These are phyloP conservation scores for Patellifolia procumbens DNA, from an alignment of 179 eudicot species.

Conservation along the genomic window DNA sequence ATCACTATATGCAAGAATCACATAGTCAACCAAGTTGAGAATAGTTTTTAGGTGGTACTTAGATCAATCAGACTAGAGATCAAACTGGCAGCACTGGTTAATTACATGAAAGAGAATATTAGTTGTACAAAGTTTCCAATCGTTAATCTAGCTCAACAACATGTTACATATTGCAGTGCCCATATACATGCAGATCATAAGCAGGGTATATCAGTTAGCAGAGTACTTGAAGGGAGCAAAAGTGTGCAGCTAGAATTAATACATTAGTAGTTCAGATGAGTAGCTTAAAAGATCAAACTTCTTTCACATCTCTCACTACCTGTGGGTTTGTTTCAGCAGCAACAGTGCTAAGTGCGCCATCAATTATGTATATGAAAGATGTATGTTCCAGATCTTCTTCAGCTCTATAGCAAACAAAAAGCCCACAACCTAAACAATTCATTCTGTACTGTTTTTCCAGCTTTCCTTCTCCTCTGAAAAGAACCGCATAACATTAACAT, in stretches of 20 bases:
- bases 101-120: neutral
- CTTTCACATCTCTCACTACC: constrained; percentile 35
- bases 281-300: neutral
- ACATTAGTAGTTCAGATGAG: neutral
- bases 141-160: constrained; percentile 3
- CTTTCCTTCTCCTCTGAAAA: constrained; percentile 87
- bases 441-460: constrained; percentile 87
- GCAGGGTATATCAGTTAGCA: neutral
- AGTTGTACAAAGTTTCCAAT: neutral
- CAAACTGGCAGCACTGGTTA: constrained; percentile 6
- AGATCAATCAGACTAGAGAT: neutral
- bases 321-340: constrained; percentile 99
- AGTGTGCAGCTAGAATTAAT: neutral
- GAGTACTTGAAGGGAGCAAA: neutral
- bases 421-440: constrained; percentile 89
- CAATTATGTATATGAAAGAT: constrained; percentile 68
- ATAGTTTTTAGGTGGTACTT: neutral
- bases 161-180: constrained; percentile 1
- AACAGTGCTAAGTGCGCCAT: constrained; percentile 89
- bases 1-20: neutral
- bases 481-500: neutral
- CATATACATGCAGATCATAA: neutral
- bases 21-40: neutral
- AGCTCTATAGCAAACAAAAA: constrained; percentile 91
- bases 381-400: constrained; percentile 85